Evolutionary conservation across 768 basidiomycete species (phyloP), one percentile per base, ranked within the genome.

Genomic region (Trametes cinnabarina): DNA sequence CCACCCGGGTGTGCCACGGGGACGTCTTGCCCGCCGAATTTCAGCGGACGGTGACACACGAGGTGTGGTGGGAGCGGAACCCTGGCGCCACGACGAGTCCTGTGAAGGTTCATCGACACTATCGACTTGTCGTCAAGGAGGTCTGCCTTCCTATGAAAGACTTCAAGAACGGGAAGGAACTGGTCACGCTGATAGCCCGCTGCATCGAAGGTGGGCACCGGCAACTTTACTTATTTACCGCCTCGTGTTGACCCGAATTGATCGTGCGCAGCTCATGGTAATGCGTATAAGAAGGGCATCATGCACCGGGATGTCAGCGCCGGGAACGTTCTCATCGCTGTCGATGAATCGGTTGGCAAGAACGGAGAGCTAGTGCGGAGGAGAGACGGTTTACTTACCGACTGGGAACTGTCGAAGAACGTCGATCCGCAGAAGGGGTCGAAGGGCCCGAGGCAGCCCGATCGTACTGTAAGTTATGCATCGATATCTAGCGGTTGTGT

Each of bases 111-210:
- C 49, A 53, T 59, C 39, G 47, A 15, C 62, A 63, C 26, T 63
- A 59, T 30, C 62, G 62, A 1, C 53, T 63, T 9, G 57, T 59
- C 25, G 49, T 59, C n/a, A n/a, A 57, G 26, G 53, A 63, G 20
- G 62, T 63, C 25, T 32, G 54, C 9, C 47, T 39, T 19, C 62
- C 62, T 3, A 23, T 63, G 47, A 40, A 44, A 1, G 17, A 51
- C 10, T 58, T 53, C 22, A 6, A 19, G 6, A n/a, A 35, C 14
- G 30, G 41, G 12, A 9, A 22, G 3, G 37, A 61, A 22, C 44
- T 61, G 1, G 12, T 39, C 12, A 3, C 8, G n/a, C 23, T 37
- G 5, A 12, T 52, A 15, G 20, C 20, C 3, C 12, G 40, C 8
- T 19, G 23, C n/a, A 20, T 52, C 15, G 3, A 19, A 4, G 37